Base-by-base conservation (phyloP, 352 stramenopile species). In the Phytopythium mirpurense region DNA sequence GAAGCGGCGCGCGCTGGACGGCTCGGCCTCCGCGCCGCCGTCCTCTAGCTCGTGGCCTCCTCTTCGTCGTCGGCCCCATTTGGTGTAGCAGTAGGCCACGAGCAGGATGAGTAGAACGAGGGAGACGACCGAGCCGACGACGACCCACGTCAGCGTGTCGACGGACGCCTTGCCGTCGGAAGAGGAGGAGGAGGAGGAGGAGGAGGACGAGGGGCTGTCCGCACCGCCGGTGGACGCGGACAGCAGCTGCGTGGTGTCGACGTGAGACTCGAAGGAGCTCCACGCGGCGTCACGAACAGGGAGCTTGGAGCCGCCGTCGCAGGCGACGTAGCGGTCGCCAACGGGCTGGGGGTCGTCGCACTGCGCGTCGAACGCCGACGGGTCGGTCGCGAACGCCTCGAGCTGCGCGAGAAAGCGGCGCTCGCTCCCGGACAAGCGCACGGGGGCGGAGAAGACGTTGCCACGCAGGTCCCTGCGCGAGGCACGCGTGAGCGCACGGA, bases 401-500 rank as follows among this genome's bases (percentile, higher is more conserved):
- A 67, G 44, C 29, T 53, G 53, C 4, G 59, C 42, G 21, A 35
- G 54, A 43, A 34, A 56, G 23, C n/a, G 24, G 1, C 34, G 46
- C 26, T 34, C 62, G 45, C 27, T 55, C 34, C 41, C 35, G 15
- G n/a, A 53, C 48, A 51, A 60, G 27, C 21, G 37, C 31, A 42
- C 29, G 31, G 19, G 54, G 16, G 10, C 49, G 29, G 32, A 38
- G 40, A 67, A 50, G 1, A 12, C 35, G 40, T 63, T 64, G n/a
- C 50, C 60, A 14, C 60, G 48, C 23, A 67, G 51, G n/a, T 67
- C 60, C 18, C 60, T 67, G 23, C 6, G 32, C 7, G 32, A 36
- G 32, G 7, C 6, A 36, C 32, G 9, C 7, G 32, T 36, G 2
- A 36, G 32, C 32, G 7, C 32, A 15, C 11, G 7, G 7, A 36